These are phyloP conservation scores for Coemansia sp. DNA, from an alignment of 192 early-diverging fungal genomes.

Conservation along the genomic window DNA sequence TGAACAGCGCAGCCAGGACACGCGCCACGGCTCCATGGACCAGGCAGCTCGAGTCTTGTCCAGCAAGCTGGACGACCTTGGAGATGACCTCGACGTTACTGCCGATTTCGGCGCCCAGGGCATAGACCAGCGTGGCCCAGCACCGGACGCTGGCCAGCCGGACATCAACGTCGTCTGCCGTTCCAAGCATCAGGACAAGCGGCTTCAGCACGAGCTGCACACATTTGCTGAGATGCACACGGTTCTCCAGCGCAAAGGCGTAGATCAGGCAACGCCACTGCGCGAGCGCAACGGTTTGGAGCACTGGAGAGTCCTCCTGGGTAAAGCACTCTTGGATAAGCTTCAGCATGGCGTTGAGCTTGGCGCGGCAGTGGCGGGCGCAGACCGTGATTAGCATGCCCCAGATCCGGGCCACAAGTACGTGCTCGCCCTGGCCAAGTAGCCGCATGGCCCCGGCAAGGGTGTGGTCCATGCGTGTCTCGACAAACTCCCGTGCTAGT, in stretches of 20 bases:
- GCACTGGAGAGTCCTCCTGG: constrained; percentile 9
- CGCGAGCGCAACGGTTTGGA: constrained; percentile 28
- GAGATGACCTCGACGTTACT: constrained; percentile 15
- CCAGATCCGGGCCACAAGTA: constrained; percentile 30
- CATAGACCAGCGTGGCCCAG: constrained; percentile 45
- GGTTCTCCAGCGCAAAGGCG: constrained; percentile 20
- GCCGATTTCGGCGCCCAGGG: constrained; percentile 30
- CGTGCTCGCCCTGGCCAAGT: constrained; percentile 14
- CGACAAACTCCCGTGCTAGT: constrained; percentile 10
- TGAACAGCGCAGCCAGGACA: constrained; percentile 21
- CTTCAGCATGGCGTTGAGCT: constrained; percentile 21
- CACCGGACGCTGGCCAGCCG: constrained; percentile 29
- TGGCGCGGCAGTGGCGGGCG: constrained; percentile 18
- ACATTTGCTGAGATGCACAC: constrained; percentile 18
- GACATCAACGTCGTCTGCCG: not conserved
- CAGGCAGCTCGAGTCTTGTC: not conserved
- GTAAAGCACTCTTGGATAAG: constrained; percentile 39
- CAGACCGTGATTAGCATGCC: constrained; percentile 37
- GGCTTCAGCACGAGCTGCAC: constrained; percentile 29
- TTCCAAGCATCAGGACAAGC: constrained; percentile 9
- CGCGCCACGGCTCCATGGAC: constrained; percentile 23
- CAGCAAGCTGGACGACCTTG: constrained; percentile 1
- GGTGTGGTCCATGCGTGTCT: constrained; percentile 6
- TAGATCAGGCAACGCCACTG: constrained; percentile 50
- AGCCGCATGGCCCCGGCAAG: constrained; percentile 9